These are phyloP conservation scores for Carex pumila DNA, from an alignment of 176 grass and related monocot genomes.

Conservation along the genomic window DNA sequence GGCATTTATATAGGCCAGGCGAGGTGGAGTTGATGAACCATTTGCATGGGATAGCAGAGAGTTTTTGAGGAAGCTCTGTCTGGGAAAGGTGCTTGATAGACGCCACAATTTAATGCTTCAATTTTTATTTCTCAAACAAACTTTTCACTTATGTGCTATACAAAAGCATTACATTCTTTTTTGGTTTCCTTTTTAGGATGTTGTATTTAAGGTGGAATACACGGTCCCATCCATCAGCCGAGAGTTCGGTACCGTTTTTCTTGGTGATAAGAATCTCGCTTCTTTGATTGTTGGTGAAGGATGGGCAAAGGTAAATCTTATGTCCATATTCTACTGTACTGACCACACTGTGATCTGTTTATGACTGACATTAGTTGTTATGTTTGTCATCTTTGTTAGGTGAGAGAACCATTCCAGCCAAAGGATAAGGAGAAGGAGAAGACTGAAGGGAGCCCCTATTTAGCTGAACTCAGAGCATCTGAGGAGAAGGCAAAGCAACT, in stretches of 20 bases:
- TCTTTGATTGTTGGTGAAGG: slow-evolving; percentile 66
- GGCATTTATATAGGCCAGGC: slow-evolving; percentile 49
- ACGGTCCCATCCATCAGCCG: slow-evolving; percentile 74
- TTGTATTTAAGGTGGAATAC: slow-evolving; percentile 88
- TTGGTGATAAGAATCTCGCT: slow-evolving; percentile 79
- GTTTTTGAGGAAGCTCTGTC: slow-evolving; percentile 69
- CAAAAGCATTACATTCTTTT: background rate
- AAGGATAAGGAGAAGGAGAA: slow-evolving; percentile 74
- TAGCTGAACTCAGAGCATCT: slow-evolving; percentile 53
- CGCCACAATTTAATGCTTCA: background rate
- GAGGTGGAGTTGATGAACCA: slow-evolving; percentile 79
- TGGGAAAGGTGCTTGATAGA: slow-evolving; percentile 67
- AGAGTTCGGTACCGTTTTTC: slow-evolving; percentile 91
- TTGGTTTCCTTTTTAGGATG: slow-evolving; percentile 48
- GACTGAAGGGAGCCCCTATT: slow-evolving; percentile 54
- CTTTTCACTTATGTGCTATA: background rate
- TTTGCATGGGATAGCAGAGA: slow-evolving; percentile 99
- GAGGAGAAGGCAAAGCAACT: slow-evolving; percentile 91
- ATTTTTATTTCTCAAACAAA: background rate
- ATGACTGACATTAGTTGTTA: background rate
- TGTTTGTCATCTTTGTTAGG: slow-evolving; percentile 5
- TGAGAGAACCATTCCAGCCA: slow-evolving; percentile 36
- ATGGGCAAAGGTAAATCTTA: slow-evolving; percentile 71
- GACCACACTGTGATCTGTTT: slow-evolving; percentile 20
- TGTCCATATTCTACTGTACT: background rate